phyloP scores from a whole-genome alignment of 306 rosid species.

The Styphnolobium japonicum region DNA sequence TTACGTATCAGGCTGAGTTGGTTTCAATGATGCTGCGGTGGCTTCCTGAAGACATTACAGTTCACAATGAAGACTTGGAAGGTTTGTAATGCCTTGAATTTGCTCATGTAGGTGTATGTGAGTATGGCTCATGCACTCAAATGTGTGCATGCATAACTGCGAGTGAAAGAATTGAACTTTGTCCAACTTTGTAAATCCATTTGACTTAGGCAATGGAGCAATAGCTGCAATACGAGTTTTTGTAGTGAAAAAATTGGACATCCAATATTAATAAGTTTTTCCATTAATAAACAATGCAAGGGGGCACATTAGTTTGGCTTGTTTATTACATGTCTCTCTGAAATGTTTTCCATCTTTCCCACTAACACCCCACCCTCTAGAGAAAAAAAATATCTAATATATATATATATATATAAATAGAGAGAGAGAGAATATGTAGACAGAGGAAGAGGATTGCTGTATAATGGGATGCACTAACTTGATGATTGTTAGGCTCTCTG shows the following conservation, averaged over 20 bases:
- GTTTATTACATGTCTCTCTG: constrained; percentile 8
- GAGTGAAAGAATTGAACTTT: constrained; percentile 17
- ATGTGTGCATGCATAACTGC: not conserved
- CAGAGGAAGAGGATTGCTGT: not conserved
- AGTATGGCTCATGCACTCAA: not conserved
- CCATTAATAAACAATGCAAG: not conserved
- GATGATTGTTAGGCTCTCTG: not conserved
- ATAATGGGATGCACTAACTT: constrained; percentile 6
- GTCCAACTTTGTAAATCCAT: not conserved
- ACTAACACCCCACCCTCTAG: not conserved
- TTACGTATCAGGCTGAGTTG: constrained; percentile 80
- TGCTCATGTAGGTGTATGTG: not conserved
- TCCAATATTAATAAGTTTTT: not conserved
- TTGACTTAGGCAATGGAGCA: constrained; percentile 13
- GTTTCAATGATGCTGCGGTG: constrained; percentile 96
- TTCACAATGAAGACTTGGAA: constrained; percentile 98
- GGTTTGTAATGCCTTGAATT: constrained; percentile 47
- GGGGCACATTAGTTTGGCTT: constrained; percentile 13
- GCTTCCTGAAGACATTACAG: constrained; percentile 98
- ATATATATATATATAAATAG: not conserved
- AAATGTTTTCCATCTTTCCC: not conserved
- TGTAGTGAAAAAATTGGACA: constrained; percentile 8
- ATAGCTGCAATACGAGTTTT: constrained; percentile 16
- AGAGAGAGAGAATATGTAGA: not conserved
- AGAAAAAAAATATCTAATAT: not conserved